Conservation (phyloP, 2,329 filamentous ascomycete species). For the Emergomyces pasteurianus region DNA sequence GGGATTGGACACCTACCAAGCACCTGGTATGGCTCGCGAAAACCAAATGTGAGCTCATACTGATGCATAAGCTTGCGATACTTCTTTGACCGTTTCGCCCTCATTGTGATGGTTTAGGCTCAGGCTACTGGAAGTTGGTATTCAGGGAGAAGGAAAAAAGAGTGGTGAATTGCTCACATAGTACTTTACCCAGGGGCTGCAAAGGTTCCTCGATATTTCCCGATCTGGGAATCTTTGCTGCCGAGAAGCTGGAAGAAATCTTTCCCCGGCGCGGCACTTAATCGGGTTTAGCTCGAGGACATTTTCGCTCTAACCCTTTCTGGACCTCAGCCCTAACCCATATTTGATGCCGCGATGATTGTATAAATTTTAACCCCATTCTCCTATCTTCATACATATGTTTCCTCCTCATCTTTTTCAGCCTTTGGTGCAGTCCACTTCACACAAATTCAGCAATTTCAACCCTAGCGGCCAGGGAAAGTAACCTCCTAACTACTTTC, state of each 20-base stretch:
- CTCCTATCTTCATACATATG: no score
- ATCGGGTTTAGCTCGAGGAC: not conserved
- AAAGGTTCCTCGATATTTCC: not conserved
- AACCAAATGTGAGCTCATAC: constrained; percentile 76
- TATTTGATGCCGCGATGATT: no score
- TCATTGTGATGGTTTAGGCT: constrained; percentile 38
- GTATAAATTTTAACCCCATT: not conserved
- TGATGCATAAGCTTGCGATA: constrained; percentile 90
- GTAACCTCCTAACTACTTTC: no score
- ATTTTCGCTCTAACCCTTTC: not conserved
- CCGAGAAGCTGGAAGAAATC: not conserved
- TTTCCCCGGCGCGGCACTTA: not conserved
- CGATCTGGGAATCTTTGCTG: not conserved
- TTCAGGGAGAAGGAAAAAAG: not conserved
- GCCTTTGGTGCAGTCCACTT: no score
- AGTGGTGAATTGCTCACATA: not conserved
- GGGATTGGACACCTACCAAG: constrained; percentile 41
- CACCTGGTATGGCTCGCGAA: constrained; percentile 89
- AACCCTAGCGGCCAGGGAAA: no score
- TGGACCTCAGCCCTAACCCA: not conserved
- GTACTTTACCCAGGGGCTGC: not conserved
- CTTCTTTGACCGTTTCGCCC: constrained; percentile 58
- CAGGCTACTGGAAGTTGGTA: not conserved
- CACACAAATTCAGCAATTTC: no score
- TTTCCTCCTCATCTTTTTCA: no score